Percentiles rank a stretch among this genome's conserved stretches.
These are phyloP conservation scores for Aspergillus brunneoviolaceus DNA, from an alignment of 2,329 filamentous ascomycete genomes.

Conservation along the genomic window DNA sequence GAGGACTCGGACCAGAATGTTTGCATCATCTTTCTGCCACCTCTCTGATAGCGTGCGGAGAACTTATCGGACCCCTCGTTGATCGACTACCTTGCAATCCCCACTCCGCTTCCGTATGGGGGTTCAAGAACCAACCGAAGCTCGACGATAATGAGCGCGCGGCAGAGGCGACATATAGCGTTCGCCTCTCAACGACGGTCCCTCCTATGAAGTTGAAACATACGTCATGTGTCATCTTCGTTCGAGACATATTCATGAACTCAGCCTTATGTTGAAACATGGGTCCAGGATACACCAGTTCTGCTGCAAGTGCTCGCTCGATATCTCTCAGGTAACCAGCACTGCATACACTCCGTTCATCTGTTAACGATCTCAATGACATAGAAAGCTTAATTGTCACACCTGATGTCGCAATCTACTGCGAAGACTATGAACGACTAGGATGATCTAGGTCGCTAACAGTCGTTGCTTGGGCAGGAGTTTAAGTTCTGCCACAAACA, in stretches of 20 bases:
- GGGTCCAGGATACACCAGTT: background rate
- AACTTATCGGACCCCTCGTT: background rate
- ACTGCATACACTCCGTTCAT: background rate
- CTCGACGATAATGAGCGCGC: background rate
- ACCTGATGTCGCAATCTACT: slow-evolving; percentile 1
- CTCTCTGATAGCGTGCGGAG: background rate
- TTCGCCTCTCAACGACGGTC: background rate
- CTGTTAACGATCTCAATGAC: background rate
- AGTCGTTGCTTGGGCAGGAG: background rate
- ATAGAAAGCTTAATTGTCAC: slow-evolving; percentile 4
- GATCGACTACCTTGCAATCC: background rate
- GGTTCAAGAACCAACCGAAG: background rate
- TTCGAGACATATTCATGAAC: background rate
- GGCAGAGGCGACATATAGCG: background rate
- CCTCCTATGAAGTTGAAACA: background rate
- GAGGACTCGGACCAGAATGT: background rate
- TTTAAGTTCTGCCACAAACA: background rate
- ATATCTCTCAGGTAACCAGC: background rate
- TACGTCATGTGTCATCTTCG: background rate
- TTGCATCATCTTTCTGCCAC: background rate
- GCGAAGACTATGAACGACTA: background rate
- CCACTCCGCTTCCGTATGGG: background rate
- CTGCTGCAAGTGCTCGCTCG: background rate
- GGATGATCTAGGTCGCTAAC: background rate
- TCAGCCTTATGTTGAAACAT: background rate